A percentile compares a stretch with the other conserved stretches of the same genome.
phyloP scores from a whole-genome alignment of 2,329 filamentous ascomycete species.

The Penicillium concentricum region DNA sequence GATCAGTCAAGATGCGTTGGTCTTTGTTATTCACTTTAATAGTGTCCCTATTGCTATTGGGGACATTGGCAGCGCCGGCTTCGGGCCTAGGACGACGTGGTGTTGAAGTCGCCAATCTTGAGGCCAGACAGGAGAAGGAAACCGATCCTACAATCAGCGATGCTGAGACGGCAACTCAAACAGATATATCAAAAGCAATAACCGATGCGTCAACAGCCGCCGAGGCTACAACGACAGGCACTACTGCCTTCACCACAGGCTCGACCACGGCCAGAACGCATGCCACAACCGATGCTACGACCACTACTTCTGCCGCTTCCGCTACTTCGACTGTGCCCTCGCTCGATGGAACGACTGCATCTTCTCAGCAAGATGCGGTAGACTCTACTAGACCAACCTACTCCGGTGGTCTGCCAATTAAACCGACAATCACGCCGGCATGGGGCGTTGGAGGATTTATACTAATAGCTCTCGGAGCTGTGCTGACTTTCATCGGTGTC shows the following conservation, averaged over 20 bases:
- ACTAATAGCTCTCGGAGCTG: slow-evolving; percentile 68
- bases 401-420: slow-evolving; percentile 60
- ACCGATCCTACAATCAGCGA: slow-evolving; percentile 6
- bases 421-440: slow-evolving; percentile 74
- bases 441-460: slow-evolving; percentile 76
- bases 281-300: slow-evolving; percentile 11
- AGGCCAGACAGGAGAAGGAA: neutral
- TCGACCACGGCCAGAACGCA: neutral
- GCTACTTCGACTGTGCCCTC: slow-evolving; percentile 27
- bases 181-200: slow-evolving; percentile 13
- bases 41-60: slow-evolving; percentile 12
- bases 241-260: slow-evolving; percentile 7
- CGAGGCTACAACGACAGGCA: slow-evolving; percentile 4
- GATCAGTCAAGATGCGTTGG: slow-evolving; percentile 21
- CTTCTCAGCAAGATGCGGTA: slow-evolving; percentile 1
- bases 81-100: slow-evolving; percentile 2
- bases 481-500: slow-evolving; percentile 75
- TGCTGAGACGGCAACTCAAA: slow-evolving; percentile 9
- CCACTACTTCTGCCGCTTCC: slow-evolving; percentile 8
- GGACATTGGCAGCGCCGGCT: slow-evolving; percentile 18
- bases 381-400: slow-evolving; percentile 23
- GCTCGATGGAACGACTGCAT: slow-evolving; percentile 20
- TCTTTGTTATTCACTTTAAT: slow-evolving; percentile 7
- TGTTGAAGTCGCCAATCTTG: neutral
- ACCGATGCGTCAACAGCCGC: slow-evolving; percentile 13